Evolutionary conservation across 1,139 yeast genomes (phyloP), one percentile per base, ranked within the genome.

Genomic region (Saccharomyces pastorianus): DNA sequence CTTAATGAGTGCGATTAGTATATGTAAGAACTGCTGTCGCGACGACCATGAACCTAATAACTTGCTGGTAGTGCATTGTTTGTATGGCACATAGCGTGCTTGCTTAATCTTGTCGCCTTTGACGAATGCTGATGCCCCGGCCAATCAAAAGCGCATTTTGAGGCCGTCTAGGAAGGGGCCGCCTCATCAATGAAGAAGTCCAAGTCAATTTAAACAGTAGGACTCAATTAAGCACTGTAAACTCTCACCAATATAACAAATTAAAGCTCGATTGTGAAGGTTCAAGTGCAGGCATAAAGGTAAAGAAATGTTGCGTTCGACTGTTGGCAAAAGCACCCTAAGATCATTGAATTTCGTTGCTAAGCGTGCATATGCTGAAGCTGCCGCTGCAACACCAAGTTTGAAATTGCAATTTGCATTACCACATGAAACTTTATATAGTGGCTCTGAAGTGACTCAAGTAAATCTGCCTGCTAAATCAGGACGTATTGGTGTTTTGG

Each of bases 401-500:
- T 81, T 93, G 74, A 88, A 84, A 74, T 81, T 95, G 69, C 88
- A 96, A 53, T 83, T 93, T 71, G 95, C 97, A 57, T 82, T 91
- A 67, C 97, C 97, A 61, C 90, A 86, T 73, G 83, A 84, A 74
- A 69, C 76, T 48, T 59, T 74, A 58, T 74, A 64, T 58, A 58
- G 72, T 47, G 67, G 71, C 26, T 58, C 64, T 52, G 58, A 60
- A 56, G 83, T 75, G 49, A 76, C 87, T 64, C 99, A 93, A 79
- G 99, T 95, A 65, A 93, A 93, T 78, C 80, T 93, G 67, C 99
- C 99, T 69, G 93, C 96, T 60, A 81, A 88, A 69, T 85, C 95
- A 64, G 99, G 99, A 73, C 95, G 88, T 72, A 83, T 93, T 75
- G 99, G 99, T 88, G 83, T 93, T 64, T 80, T 93, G 71, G 97